phyloP scores from a whole-genome alignment of 495 filamentous ascomycete species.

The Parmelia sp. region DNA sequence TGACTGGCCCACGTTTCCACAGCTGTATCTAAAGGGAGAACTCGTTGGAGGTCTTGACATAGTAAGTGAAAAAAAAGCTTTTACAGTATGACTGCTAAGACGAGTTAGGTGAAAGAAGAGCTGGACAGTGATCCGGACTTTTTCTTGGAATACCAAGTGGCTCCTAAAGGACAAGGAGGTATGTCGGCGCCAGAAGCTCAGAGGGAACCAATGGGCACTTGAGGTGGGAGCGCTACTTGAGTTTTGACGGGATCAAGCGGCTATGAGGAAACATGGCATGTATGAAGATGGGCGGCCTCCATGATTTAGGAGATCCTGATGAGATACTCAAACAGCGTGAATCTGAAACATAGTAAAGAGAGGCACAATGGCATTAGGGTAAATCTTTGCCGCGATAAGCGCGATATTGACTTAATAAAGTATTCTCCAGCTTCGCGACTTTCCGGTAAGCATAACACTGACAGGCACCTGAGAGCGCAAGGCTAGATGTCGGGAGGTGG shows the following conservation, averaged over 20 bases:
- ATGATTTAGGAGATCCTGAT: neutral
- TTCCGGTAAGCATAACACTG: neutral
- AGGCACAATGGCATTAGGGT: too few species aligned
- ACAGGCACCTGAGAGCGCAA: conserved; percentile 7
- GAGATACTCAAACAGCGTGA: neutral
- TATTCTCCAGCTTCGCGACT: too few species aligned
- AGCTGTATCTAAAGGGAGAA: conserved; percentile 77
- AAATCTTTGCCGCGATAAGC: neutral
- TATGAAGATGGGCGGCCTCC: neutral
- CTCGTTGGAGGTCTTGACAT: conserved; percentile 93
- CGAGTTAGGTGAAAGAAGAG: conserved; percentile 58
- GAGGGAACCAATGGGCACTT: conserved; percentile 22
- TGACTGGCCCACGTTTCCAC: conserved; percentile 95
- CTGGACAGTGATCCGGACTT: conserved; percentile 69
- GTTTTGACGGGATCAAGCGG: neutral
- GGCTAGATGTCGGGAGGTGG: conserved; percentile 68
- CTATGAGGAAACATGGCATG: neutral
- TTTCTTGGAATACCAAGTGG: conserved; percentile 55
- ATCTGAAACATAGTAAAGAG: neutral
- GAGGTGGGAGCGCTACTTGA: neutral
- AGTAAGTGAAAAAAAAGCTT: conserved; percentile 29
- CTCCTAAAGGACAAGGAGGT: conserved; percentile 35
- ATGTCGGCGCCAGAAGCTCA: conserved; percentile 29
- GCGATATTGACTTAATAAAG: too few species aligned
- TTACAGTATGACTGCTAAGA: neutral